Evolutionary conservation across 2,329 filamentous ascomycete genomes (phyloP), one percentile per base, ranked within the genome.

Genomic region (Madurella fahalii): DNA sequence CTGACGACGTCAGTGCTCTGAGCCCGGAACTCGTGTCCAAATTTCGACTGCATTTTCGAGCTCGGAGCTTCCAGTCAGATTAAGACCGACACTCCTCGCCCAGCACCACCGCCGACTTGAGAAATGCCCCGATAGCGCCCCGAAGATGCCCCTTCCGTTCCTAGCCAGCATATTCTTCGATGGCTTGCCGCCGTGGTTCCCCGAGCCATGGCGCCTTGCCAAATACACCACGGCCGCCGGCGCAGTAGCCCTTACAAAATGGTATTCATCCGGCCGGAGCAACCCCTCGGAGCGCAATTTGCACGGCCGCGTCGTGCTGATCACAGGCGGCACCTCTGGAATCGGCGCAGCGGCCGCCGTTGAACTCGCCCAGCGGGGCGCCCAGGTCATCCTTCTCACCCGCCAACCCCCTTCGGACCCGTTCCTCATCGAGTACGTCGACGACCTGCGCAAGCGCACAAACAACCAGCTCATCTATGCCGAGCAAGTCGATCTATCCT

Each of bases 291-390:
- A 96, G 68, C 82, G 90, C 56, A 80, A 87, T 52, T 91, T 99
- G 85, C 91, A 96, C 71, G 91, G 90, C 46, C 95, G 95, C 68
- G 90, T 99, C 47, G 80, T 96, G 43, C 86, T 99, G 78, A 83
- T 99, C 50, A 99, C 94, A 16, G 92, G 94, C 62, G 94, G 93
- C 30, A 99, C 94, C 50, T 93, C 92, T 44, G 94, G 94, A 13
- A 88, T 99, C 68, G 94, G 94, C 47, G 89, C 90, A 56, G 80
- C 83, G 53, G 82, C 90, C 42, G 88, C 87, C 5, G 77, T 83
- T 60, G 82, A 86, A 55, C 82, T 99, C 50, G 93, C 93, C 52
- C 68, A 75, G 16, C 84, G 91, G 61, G 94, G 94, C 61, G 92
- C 93, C 45, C 95, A 99, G 74, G 77, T 99, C 59, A 81, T 97